A percentile compares a stretch with the other conserved stretches of the same genome.
These are phyloP conservation scores for Phylloporus scabripes DNA, from an alignment of 768 basidiomycete species.

Conservation along the genomic window DNA sequence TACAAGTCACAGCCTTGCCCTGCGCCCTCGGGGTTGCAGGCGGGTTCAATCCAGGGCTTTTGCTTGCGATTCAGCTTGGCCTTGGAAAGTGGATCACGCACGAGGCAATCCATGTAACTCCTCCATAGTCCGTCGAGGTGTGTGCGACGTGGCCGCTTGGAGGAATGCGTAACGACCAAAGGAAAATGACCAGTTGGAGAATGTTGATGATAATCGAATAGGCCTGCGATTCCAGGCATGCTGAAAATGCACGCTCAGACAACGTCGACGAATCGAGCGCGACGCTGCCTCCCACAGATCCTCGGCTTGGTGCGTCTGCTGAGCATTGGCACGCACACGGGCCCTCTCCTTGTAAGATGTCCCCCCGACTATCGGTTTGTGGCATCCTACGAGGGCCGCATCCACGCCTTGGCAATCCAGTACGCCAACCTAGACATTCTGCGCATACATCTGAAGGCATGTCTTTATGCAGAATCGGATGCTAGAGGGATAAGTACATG, in stretches of 20 bases:
- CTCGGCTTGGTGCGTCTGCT: conserved; percentile 9
- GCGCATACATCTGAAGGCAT: conserved; percentile 13
- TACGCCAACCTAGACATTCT: conserved; percentile 10
- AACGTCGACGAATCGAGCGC: conserved; percentile 37
- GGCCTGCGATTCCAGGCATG: conserved; percentile 3
- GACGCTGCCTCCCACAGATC: conserved; percentile 24
- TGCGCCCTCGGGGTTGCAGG: background rate
- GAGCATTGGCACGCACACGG: conserved; percentile 29
- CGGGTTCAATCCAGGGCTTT: background rate
- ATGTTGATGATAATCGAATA: background rate
- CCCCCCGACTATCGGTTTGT: conserved; percentile 21
- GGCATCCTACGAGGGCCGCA: conserved; percentile 22
- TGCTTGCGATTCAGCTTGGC: background rate
- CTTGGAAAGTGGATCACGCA: background rate
- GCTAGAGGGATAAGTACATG: conserved; percentile 20
- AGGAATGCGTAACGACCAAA: background rate
- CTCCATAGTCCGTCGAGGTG: background rate
- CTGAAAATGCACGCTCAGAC: conserved; percentile 42
- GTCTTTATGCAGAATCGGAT: conserved; percentile 32
- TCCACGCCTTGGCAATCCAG: conserved; percentile 22
- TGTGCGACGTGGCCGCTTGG: conserved; percentile 19
- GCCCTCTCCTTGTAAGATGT: conserved; percentile 28
- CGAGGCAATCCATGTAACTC: background rate
- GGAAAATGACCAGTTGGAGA: background rate
- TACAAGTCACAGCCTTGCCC: too few relatives aligned